Base-by-base conservation (phyloP, 129 eudicot genomes). In the Artemisia tridentata region DNA sequence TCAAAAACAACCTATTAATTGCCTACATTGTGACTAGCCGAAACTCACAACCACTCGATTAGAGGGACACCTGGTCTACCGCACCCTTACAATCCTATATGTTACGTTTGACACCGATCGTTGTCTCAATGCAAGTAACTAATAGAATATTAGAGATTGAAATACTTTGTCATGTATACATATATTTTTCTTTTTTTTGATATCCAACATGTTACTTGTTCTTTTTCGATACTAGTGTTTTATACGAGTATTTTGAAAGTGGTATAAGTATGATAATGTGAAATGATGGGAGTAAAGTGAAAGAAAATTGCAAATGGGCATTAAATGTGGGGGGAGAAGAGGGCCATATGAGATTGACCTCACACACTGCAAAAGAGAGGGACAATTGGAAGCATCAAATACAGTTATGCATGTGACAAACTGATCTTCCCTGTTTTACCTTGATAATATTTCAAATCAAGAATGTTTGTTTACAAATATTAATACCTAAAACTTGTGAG, bases 261-360 rank as follows among this genome's bases (percentile, higher is more conserved):
- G 10, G 8, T 18, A 27, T 34, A 58, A 23, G 41, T 0, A 7
- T 38, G 45, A 7, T 48, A 45, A 66, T 19, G 19, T 66, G 71
- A 66, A 65, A 7, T 38, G 10, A 2, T 38, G 45, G 45, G 45
- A 68, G 53, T 51, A 49, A 4, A 5, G 34, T 19, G 67, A 71
- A 56, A 71, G 4, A 43, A 55, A 34, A 63, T 64, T 46, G 38
- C 56, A 74, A 74, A 65, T n/a, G 17, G 38, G 71, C 81, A 69
- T 78, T 71, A 17, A 78, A 71, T 71, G 57, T 54, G 43, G 43
- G 54, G 9, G 14, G 63, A 10, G 48, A 21, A 60, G 72, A 63
- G 54, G 76, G 47, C 72, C 75, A 80, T 62, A 47, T 71, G 84
- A 74, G 76, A 75, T 74, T 68, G 80, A 80, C 80, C 47, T 80